Conservation (phyloP, 371 early-diverging fungal species). For the Syncephalastrum racemosum region DNA sequence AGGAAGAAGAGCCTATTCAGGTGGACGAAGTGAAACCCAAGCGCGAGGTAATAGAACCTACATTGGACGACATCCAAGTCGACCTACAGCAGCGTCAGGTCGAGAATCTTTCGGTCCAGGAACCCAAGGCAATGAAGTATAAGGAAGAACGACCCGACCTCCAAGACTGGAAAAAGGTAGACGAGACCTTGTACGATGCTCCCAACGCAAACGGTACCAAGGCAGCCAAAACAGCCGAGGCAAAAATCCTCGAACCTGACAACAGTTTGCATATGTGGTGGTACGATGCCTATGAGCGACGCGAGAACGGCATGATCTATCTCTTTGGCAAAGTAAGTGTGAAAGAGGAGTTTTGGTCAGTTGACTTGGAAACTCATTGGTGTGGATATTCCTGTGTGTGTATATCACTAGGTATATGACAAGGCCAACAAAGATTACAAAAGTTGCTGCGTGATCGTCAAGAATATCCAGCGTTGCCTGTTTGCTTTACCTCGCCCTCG, state of each 20-base stretch:
- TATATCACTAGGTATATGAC: conserved; percentile 40
- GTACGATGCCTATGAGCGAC: conserved; percentile 90
- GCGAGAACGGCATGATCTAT: conserved; percentile 77
- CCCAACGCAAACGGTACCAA: not conserved
- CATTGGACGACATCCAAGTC: too few species aligned
- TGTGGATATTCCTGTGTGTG: too few species aligned
- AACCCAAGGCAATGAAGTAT: not conserved
- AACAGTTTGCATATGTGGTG: conserved; percentile 79
- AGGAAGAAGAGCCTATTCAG: too few species aligned
- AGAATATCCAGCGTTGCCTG: conserved; percentile 82
- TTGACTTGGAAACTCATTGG: not conserved
- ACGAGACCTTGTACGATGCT: conserved; percentile 12
- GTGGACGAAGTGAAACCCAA: too few species aligned
- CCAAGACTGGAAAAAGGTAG: conserved; percentile 30
- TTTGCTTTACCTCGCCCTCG: conserved; percentile 79
- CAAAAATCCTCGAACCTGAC: conserved; percentile 57
- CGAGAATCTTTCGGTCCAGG: not conserved
- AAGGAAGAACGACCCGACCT: conserved; percentile 23
- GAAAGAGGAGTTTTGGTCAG: not conserved
- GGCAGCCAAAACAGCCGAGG: conserved; percentile 7
- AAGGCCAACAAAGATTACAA: conserved; percentile 51
- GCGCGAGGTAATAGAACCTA: too few species aligned
- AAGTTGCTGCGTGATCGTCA: conserved; percentile 85
- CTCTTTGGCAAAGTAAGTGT: conserved; percentile 86
- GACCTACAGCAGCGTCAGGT: not conserved